Percentiles rank a stretch among this genome's conserved stretches.
Conservation (phyloP, 352 stramenopile species). For the Phytopythium mirpurense region DNA sequence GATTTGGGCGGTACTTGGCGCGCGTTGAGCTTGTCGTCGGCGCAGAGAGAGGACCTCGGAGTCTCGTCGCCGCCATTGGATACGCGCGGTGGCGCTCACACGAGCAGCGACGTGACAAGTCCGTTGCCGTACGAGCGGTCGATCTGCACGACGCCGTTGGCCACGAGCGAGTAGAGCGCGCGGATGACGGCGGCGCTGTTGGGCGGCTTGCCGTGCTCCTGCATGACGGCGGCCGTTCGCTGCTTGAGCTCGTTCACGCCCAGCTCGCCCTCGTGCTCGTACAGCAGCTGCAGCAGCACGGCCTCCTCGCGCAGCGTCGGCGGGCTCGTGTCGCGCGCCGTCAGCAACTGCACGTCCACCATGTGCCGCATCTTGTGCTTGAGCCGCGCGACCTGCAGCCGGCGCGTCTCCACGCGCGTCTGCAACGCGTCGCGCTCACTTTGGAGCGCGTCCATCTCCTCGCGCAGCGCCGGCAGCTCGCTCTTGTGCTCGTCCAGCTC, state of each 20-base stretch:
- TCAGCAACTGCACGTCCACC: conserved; percentile 56
- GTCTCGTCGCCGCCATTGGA: too few relatives aligned
- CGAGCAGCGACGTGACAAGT: conserved; percentile 55
- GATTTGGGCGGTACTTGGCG: too few relatives aligned
- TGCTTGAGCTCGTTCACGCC: conserved; percentile 58
- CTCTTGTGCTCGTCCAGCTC: conserved; percentile 26
- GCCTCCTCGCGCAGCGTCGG: conserved; percentile 47
- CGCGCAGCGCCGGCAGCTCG: conserved; percentile 31
- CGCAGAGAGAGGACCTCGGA: too few relatives aligned
- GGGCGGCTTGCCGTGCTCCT: conserved; percentile 35
- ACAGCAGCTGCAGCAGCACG: conserved; percentile 58
- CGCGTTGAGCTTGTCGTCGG: too few relatives aligned
- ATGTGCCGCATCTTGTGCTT: conserved; percentile 67
- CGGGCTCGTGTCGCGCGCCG: conserved; percentile 35
- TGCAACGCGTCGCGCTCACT: conserved; percentile 15
- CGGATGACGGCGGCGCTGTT: conserved; percentile 41
- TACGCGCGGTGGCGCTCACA: conserved; percentile 17
- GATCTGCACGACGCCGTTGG: conserved; percentile 66
- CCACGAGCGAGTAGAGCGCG: conserved; percentile 63
- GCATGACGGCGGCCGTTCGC: conserved; percentile 33
- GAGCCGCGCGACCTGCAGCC: conserved; percentile 30
- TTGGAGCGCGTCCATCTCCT: conserved; percentile 25
- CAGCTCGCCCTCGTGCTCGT: conserved; percentile 57
- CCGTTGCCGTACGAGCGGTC: conserved; percentile 59
- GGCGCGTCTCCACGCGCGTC: conserved; percentile 28